phyloP scores from a whole-genome alignment of 768 basidiomycete species.

The Cystobasidium onofrii region DNA sequence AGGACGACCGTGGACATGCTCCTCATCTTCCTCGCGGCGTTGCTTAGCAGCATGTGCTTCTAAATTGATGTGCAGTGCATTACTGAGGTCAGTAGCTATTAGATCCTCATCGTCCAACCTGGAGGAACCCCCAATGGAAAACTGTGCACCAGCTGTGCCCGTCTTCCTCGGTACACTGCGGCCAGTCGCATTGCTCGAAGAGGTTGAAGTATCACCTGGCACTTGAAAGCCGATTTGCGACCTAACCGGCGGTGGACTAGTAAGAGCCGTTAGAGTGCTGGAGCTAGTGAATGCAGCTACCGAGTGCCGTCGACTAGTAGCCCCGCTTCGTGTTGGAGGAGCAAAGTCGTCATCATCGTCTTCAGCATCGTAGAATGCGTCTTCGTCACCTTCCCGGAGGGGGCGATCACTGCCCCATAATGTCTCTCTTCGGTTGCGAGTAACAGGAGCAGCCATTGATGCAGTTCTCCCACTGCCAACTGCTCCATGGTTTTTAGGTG shows the following conservation, averaged over 20 bases:
- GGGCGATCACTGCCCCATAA: slow-evolving; percentile 17
- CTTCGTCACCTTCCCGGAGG: slow-evolving; percentile 14
- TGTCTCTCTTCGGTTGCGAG: not conserved
- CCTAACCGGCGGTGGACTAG: slow-evolving; percentile 27
- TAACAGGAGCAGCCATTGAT: not conserved
- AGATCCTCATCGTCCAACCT: slow-evolving; percentile 40
- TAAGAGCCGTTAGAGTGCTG: slow-evolving; percentile 18
- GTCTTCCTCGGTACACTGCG: not conserved
- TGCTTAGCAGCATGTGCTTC: slow-evolving; percentile 37
- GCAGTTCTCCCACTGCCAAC: slow-evolving; percentile 19
- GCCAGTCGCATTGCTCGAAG: not conserved
- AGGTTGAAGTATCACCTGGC: slow-evolving; percentile 27
- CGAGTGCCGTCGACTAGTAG: slow-evolving; percentile 41
- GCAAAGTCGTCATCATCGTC: slow-evolving; percentile 34
- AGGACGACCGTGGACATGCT: not conserved
- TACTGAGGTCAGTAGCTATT: slow-evolving; percentile 39
- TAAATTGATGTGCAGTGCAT: slow-evolving; percentile 42
- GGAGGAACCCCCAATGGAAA: not conserved
- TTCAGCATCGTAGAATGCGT: slow-evolving; percentile 35
- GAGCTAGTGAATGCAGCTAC: slow-evolving; percentile 38
- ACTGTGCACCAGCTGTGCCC: not conserved
- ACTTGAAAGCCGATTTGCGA: slow-evolving; percentile 39
- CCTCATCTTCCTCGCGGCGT: not conserved
- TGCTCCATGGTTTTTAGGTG: slow-evolving; percentile 2
- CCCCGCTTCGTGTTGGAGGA: slow-evolving; percentile 40